A percentile compares a stretch with the other conserved stretches of the same genome.
phyloP scores from a whole-genome alignment of 306 rosid species.

The Hylodesmum podocarpum region DNA sequence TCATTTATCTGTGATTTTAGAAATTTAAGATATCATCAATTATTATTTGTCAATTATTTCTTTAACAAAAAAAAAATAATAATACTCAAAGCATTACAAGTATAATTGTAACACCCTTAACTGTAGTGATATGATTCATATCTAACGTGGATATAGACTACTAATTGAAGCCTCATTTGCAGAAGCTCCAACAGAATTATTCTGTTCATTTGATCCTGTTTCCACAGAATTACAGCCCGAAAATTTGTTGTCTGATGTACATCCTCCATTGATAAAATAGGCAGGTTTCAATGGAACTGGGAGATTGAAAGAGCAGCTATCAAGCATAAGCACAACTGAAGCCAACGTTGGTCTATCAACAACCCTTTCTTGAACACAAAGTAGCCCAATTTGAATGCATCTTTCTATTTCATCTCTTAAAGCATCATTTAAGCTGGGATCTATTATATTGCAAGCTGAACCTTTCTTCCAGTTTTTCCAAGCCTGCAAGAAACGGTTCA shows the following conservation, averaged over 20 bases:
- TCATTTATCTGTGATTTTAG: too few species aligned
- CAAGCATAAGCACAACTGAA: slow-evolving; percentile 31
- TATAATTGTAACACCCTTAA: not conserved
- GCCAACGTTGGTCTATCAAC: slow-evolving; percentile 22
- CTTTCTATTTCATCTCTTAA: slow-evolving; percentile 26
- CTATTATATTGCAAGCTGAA: slow-evolving; percentile 1
- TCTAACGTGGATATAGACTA: slow-evolving; percentile 18
- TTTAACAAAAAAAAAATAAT: too few species aligned
- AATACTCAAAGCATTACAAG: too few species aligned
- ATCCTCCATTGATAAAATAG: not conserved
- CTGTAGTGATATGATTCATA: not conserved
- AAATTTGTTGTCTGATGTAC: not conserved
- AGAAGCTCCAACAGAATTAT: not conserved
- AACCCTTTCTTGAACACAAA: slow-evolving; percentile 37
- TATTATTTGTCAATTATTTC: too few species aligned
- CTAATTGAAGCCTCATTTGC: slow-evolving; percentile 22
- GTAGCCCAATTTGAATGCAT: slow-evolving; percentile 31
- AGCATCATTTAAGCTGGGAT: slow-evolving; percentile 17
- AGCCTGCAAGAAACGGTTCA: slow-evolving; percentile 35
- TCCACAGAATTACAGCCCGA: not conserved
- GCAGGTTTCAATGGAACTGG: slow-evolving; percentile 24
- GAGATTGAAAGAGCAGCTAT: slow-evolving; percentile 4
- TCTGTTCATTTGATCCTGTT: not conserved
- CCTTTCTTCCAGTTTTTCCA: slow-evolving; percentile 49
- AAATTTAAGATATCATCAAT: too few species aligned